These are phyloP conservation scores for Starmera pachycereana DNA, from an alignment of 805 yeast genomes.

Conservation along the genomic window DNA sequence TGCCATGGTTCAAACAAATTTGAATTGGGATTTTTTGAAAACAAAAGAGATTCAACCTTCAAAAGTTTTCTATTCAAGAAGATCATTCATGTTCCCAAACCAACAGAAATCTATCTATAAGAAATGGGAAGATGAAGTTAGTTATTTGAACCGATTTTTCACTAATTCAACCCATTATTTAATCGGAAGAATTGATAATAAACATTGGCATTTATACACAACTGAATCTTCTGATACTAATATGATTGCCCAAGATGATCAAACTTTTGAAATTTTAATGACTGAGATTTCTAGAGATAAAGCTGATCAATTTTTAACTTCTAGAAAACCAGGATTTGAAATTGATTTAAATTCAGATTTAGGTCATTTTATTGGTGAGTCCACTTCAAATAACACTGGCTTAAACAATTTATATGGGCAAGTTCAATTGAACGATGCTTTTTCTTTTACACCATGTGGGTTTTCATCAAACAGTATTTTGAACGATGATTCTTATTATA, in stretches of 20 bases:
- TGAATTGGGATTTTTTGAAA: conserved; percentile 30
- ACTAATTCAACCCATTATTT: conserved; percentile 52
- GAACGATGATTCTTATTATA: conserved; percentile 55
- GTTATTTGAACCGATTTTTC: conserved; percentile 57
- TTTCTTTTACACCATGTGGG: conserved; percentile 91
- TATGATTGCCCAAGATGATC: conserved; percentile 31
- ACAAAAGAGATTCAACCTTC: conserved; percentile 30
- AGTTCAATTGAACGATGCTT: conserved; percentile 62
- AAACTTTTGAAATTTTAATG: conserved; percentile 86
- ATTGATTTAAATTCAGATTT: conserved; percentile 47
- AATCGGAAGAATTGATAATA: conserved; percentile 71
- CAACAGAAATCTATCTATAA: conserved; percentile 73
- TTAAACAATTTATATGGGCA: conserved; percentile 50
- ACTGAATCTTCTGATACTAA: conserved; percentile 31
- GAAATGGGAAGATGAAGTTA: conserved; percentile 77
- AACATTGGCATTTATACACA: conserved; percentile 85
- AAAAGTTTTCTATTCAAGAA: conserved; percentile 80
- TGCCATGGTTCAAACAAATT: conserved; percentile 32
- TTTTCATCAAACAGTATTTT: conserved; percentile 80
- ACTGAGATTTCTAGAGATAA: conserved; percentile 57
- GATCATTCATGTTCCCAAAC: conserved; percentile 88
- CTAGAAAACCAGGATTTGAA: conserved; percentile 29
- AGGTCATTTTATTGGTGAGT: conserved; percentile 73
- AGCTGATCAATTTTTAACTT: conserved; percentile 50
- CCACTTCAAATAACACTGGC: conserved; percentile 53